A percentile compares a stretch with the other conserved stretches of the same genome.
Evolutionary conservation across 1,139 yeast genomes (phyloP).

Genomic region (Lodderomyces orthopsilosis): DNA sequence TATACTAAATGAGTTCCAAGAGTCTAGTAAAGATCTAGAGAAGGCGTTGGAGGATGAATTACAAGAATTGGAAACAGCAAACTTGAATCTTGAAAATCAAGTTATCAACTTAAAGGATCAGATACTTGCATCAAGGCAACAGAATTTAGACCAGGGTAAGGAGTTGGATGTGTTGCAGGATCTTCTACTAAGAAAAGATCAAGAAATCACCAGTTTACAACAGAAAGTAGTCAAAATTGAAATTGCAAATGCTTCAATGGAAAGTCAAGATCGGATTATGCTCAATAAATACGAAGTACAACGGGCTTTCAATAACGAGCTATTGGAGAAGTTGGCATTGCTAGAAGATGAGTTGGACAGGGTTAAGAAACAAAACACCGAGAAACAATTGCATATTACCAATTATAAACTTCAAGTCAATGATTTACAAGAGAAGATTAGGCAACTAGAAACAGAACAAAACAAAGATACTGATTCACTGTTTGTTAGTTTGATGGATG

Average conservation of each 20-base stretch:
- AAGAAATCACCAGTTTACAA: slow-evolving; percentile 22
- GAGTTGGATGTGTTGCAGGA: slow-evolving; percentile 27
- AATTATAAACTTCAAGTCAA: slow-evolving; percentile 35
- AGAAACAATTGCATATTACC: slow-evolving; percentile 31
- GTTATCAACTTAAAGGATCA: slow-evolving; percentile 15
- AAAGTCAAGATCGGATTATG: slow-evolving; percentile 36
- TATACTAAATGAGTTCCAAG: slow-evolving; percentile 41
- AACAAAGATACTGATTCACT: slow-evolving; percentile 17
- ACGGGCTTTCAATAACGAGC: slow-evolving; percentile 38
- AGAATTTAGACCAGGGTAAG: slow-evolving; percentile 2
- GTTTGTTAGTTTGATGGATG: slow-evolving; percentile 32
- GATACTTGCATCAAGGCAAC: slow-evolving; percentile 14
- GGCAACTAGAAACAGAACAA: slow-evolving; percentile 5
- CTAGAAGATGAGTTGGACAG: slow-evolving; percentile 41
- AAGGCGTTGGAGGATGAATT: slow-evolving; percentile 45
- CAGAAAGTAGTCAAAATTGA: slow-evolving; percentile 39
- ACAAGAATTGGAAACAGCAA: slow-evolving; percentile 29
- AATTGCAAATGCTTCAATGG: slow-evolving; percentile 42
- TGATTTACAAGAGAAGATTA: slow-evolving; percentile 20
- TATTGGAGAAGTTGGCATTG: slow-evolving; percentile 41
- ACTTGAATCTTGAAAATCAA: slow-evolving; percentile 17
- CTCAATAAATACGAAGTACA: slow-evolving; percentile 32
- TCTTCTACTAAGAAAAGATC: slow-evolving; percentile 19
- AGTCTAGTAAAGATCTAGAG: slow-evolving; percentile 43
- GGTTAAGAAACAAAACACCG: slow-evolving; percentile 29